A percentile compares a stretch with the other conserved stretches of the same genome.
Conservation (phyloP, 371 early-diverging fungal species). For the Haplosporangium sp. region DNA sequence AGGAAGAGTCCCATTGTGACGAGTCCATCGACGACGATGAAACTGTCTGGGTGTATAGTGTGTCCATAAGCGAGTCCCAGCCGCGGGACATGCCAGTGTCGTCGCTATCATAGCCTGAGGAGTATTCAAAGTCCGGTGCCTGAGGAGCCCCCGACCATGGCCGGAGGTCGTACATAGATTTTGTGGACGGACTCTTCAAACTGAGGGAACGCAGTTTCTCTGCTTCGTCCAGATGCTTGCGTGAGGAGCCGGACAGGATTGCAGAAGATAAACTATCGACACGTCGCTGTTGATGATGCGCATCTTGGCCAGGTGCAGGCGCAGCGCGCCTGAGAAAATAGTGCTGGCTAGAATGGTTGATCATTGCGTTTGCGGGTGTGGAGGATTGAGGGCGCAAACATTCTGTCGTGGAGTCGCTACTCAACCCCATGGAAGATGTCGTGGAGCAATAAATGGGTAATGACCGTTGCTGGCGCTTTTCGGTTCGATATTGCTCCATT, state of each 20-base stretch:
- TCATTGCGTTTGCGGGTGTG: slow-evolving; percentile 21
- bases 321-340: slow-evolving; percentile 10
- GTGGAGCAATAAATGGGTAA: slow-evolving; percentile 27
- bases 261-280: slow-evolving; percentile 30
- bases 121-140: slow-evolving; percentile 18
- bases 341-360: slow-evolving; percentile 31
- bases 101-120: slow-evolving; percentile 38
- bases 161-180: slow-evolving; percentile 46
- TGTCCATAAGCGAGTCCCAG: slow-evolving; percentile 46
- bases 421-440: background rate
- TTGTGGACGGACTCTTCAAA: slow-evolving; percentile 36
- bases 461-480: slow-evolving; percentile 34
- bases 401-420: background rate
- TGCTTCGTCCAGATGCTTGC: slow-evolving; percentile 5
- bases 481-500: slow-evolving; percentile 8
- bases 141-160: slow-evolving; percentile 33
- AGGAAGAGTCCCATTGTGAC: slow-evolving; percentile 10
- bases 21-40: slow-evolving; percentile 17
- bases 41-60: slow-evolving; percentile 31
- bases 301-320: background rate
- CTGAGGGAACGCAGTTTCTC: slow-evolving; percentile 37
- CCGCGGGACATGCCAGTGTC: slow-evolving; percentile 30
- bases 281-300: slow-evolving; percentile 7
- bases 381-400: slow-evolving; percentile 5
- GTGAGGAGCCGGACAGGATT: slow-evolving; percentile 7